Percentiles rank a stretch among this genome's conserved stretches.
Evolutionary conservation across 2,329 filamentous ascomycete genomes (phyloP).

Genomic region (Fusarium poae): DNA sequence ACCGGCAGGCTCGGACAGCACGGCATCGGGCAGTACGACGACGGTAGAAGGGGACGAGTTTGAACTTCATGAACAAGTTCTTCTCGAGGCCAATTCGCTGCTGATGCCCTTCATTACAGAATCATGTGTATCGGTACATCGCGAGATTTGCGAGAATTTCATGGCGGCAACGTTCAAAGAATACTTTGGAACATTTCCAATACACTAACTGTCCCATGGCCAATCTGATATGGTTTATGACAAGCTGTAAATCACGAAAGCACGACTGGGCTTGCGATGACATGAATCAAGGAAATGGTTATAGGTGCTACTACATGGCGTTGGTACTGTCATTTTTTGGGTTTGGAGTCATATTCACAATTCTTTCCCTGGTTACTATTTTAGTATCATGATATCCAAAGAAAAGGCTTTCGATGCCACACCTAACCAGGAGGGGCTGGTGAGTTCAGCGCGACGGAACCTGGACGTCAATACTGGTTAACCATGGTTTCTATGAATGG

Average conservation of each 20-base stretch:
- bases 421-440: not conserved
- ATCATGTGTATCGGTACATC: constrained; percentile 50
- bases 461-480: constrained; percentile 9
- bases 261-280: not conserved
- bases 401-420: not conserved
- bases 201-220: constrained; percentile 1
- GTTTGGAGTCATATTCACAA: constrained; percentile 8
- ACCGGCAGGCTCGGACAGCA: constrained; percentile 46
- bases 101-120: constrained; percentile 55
- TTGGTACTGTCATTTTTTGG: constrained; percentile 29
- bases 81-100: constrained; percentile 53
- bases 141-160: constrained; percentile 50
- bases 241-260: not conserved
- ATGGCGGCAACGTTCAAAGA: constrained; percentile 50
- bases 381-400: constrained; percentile 25
- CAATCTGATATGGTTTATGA: not conserved
- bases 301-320: constrained; percentile 25
- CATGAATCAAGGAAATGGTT: constrained; percentile 4
- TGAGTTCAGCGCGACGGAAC: not conserved
- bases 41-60: constrained; percentile 50
- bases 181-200: constrained; percentile 39
- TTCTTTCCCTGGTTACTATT: not conserved
- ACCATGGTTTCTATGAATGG: constrained; percentile 8
- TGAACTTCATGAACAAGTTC: constrained; percentile 52
- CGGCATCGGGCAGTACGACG: constrained; percentile 46